Evolutionary conservation across 805 yeast genomes (phyloP), one percentile per base, ranked within the genome.

Genomic region (Myxozyma vanderwaltii): DNA sequence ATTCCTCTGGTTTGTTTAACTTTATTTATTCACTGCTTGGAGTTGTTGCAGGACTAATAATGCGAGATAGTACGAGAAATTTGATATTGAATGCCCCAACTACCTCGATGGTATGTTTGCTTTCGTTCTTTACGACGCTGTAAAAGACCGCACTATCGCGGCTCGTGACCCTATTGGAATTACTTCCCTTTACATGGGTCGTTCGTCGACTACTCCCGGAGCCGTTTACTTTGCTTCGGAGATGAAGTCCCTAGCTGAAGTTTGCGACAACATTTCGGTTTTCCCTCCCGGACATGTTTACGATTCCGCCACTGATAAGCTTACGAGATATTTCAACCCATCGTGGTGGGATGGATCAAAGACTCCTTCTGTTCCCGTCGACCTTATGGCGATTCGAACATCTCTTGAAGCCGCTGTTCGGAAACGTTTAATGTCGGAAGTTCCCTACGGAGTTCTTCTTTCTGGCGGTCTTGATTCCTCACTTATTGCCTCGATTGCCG

Each of bases 381-480:
- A 92, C 74, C 84, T 79, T 72, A 83, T 74, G 70, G 68, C 77
- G 60, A 82, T 94, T 63, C 86, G 97, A 76, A 87, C 86, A 70
- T 75, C 89, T 51, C 82, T 94, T 73, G 99, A 94, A 76, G 78
- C 87, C 77, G 91, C 99, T 50, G 99, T 94, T 56, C 88, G 99
- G 81, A 94, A 94, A 88, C 88, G 99, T 82, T 83, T 94, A 71
- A 94, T 94, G 99, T 94, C 98, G 57, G 99, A 94, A 80, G 99
- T 94, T 63, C 98, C 99, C 57, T 94, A 89, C 76, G 99, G 99
- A 79, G 99, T 94, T 48, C 80, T 94, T 68, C 81, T 94, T 68
- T 90, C 97, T 23, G 99, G 99, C 74, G 99, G 99, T 67, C 83
- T 94, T 71, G 99, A 94, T 75, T 91, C 97, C 48, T 90, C 97